Evolutionary conservation across 352 stramenopile species (phyloP), one percentile per base, ranked within the genome.

Genomic region (Blastocystis sp.): DNA sequence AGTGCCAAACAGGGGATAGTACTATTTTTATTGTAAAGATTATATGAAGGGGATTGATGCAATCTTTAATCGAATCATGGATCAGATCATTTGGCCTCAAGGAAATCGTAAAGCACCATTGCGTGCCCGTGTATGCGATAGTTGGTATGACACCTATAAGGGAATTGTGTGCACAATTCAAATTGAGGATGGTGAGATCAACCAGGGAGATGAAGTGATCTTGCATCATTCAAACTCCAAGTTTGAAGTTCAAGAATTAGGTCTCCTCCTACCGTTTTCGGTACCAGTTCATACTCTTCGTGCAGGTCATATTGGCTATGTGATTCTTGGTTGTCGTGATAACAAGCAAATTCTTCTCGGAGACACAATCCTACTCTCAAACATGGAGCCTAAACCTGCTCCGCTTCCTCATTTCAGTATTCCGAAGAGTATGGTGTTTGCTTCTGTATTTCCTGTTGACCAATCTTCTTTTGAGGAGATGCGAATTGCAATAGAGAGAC

Each of bases 381-480:
- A 73, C 19, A 43, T 46, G 2, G 19, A 24, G 24, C 27, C 56
- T 16, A 54, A 35, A 12, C 37, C 43, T 11, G 4, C 54, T 9
- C 56, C 77, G 21, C 77, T 87, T 27, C 77, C 77, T n/a, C 46
- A 74, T 39, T 95, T 95, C 89, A 77, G 89, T 42, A 91, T 94
- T 52, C 90, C 92, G 59, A 90, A 91, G 49, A 93, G 93, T 32
- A 99, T 98, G 95, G 95, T 99, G n/a, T 99, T 97, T 91, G 95
- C 96, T 6, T 97, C 93, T 86, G 95, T 99, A 88, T 98, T 98
- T 91, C 96, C 97, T 3, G 94, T 96, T 11, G 95, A 98, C 63
- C 93, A 95, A 69, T 95, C 93, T 77, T 95, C 91, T 49, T 98
- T 98, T 88, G 95, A 98, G 73, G 95, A 97, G 61, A 89, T 99